phyloP scores from a whole-genome alignment of 2,329 filamentous ascomycete genomes.

The Hymenoscyphus salicellus region DNA sequence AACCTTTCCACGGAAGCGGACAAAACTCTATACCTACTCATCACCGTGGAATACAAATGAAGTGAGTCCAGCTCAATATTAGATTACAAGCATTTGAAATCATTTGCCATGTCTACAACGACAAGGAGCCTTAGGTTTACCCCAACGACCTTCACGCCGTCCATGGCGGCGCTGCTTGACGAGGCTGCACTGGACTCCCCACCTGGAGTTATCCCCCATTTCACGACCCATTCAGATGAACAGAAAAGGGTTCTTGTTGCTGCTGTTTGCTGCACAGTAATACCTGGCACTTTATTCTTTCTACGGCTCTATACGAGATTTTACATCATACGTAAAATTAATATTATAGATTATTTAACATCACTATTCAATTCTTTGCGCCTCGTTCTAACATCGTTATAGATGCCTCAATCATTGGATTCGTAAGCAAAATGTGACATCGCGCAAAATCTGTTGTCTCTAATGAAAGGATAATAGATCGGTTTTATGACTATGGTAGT shows the following conservation, averaged over 20 bases:
- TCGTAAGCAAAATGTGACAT: not conserved
- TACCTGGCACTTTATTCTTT: not conserved
- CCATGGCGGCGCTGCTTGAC: not conserved
- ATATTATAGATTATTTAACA: not conserved
- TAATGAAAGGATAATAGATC: not conserved
- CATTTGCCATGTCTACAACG: not conserved
- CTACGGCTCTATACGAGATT: not conserved
- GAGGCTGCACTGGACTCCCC: not conserved
- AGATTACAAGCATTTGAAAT: not conserved
- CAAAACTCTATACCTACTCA: too few species aligned
- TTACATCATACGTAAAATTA: not conserved
- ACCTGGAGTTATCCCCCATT: not conserved
- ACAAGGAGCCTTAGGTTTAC: not conserved
- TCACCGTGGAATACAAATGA: too few species aligned
- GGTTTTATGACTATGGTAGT: not conserved
- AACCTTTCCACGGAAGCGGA: too few species aligned
- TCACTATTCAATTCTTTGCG: not conserved
- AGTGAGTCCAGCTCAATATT: not conserved
- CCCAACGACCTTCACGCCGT: not conserved
- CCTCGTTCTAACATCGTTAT: not conserved
- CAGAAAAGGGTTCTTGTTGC: not conserved
- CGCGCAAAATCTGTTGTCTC: not conserved
- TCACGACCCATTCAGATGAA: not conserved
- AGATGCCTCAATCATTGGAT: not conserved
- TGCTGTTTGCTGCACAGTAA: not conserved